These are phyloP conservation scores for Vitis cinerea DNA, from an alignment of 164 flowering plant genomes.

Conservation along the genomic window DNA sequence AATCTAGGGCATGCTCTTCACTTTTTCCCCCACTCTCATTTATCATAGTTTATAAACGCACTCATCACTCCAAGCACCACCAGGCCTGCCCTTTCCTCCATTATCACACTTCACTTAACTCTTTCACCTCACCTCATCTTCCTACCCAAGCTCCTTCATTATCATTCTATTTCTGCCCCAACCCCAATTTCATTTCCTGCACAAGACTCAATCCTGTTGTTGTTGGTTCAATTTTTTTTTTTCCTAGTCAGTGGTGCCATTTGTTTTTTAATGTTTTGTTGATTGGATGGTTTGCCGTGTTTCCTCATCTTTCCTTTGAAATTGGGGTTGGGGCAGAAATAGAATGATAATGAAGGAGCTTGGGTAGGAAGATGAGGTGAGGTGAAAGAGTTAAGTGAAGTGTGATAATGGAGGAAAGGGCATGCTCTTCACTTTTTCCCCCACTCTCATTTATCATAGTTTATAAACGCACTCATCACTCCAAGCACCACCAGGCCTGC, in stretches of 20 bases:
- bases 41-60: background rate
- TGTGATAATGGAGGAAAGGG: too few species aligned
- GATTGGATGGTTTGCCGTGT: too few species aligned
- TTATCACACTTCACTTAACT: background rate
- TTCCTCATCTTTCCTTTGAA: too few species aligned
- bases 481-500: background rate
- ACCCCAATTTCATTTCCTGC: background rate
- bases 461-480: background rate
- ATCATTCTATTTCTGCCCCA: background rate
- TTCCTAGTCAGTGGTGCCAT: too few species aligned
- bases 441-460: background rate
- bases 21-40: constrained; percentile 1
- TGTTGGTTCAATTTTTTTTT: too few species aligned
- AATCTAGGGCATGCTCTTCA: constrained; percentile 36
- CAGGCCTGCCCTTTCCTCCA: too few species aligned
- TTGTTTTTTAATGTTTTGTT: too few species aligned
- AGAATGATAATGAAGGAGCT: too few species aligned
- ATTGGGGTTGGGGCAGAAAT: too few species aligned
- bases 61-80: background rate
- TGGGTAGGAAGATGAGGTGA: too few species aligned
- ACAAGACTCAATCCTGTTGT: background rate
- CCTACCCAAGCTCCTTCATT: background rate
- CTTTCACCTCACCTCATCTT: background rate
- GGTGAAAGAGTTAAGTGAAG: too few species aligned
- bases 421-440: constrained; percentile 22